phyloP scores from a whole-genome alignment of 768 basidiomycete genomes.

The Hericium alpestre region DNA sequence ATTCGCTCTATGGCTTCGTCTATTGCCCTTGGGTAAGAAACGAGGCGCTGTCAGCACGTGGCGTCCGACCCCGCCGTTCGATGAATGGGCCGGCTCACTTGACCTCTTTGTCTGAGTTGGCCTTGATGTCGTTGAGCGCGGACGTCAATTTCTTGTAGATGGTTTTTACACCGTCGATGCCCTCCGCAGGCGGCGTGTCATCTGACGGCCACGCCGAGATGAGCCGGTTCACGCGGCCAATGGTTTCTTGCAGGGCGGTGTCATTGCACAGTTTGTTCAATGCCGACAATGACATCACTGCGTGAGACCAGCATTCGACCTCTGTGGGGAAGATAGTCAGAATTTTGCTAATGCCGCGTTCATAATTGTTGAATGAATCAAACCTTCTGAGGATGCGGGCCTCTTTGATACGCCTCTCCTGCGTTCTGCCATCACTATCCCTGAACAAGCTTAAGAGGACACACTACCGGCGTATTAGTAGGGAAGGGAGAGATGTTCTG shows the following conservation, averaged over 20 bases:
- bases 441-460: too few species aligned
- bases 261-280: conserved; percentile 46
- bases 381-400: conserved; percentile 72
- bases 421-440: conserved; percentile 41
- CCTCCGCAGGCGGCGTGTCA: conserved; percentile 57
- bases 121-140: conserved; percentile 54
- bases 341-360: neutral
- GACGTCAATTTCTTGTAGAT: conserved; percentile 51
- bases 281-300: conserved; percentile 44
- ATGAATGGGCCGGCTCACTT: conserved; percentile 30
- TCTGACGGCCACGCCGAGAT: conserved; percentile 65
- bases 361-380: conserved; percentile 16
- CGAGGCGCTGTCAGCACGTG: too few species aligned
- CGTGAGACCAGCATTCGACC: conserved; percentile 67
- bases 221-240: conserved; percentile 64
- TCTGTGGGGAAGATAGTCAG: conserved; percentile 31
- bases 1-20: conserved; percentile 64
- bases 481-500: too few species aligned
- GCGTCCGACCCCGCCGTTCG: too few species aligned
- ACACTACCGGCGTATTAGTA: too few species aligned
- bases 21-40: conserved; percentile 40
- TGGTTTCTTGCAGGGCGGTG: conserved; percentile 41
- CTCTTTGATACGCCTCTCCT: conserved; percentile 49
- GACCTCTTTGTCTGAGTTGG: conserved; percentile 48
- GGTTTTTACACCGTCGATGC: conserved; percentile 50